Conservation (phyloP, 805 yeast genomes). For the Barnettozyma siamensis region DNA sequence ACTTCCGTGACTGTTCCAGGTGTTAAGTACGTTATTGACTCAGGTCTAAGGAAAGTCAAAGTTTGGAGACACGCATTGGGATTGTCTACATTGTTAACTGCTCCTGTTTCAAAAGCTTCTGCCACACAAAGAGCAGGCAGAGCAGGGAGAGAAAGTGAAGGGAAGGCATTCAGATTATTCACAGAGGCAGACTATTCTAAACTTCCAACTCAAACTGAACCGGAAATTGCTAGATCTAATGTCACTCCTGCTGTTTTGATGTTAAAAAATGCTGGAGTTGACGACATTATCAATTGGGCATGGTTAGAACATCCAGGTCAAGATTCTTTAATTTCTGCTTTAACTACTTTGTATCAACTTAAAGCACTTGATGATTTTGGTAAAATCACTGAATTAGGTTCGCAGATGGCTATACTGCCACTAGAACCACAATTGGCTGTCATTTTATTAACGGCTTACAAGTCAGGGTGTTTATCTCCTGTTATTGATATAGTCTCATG, state of each 20-base stretch:
- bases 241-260: slow-evolving; percentile 79
- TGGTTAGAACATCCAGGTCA: slow-evolving; percentile 92
- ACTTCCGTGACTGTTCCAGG: slow-evolving; percentile 96
- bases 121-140: slow-evolving; percentile 96
- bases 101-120: slow-evolving; percentile 89
- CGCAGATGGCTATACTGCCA: slow-evolving; percentile 82
- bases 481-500: slow-evolving; percentile 91
- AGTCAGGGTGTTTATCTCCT: slow-evolving; percentile 46
- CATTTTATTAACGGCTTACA: slow-evolving; percentile 66
- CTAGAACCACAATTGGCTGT: slow-evolving; percentile 89
- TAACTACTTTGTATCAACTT: slow-evolving; percentile 70
- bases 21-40: slow-evolving; percentile 85
- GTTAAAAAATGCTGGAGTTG: slow-evolving; percentile 75
- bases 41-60: slow-evolving; percentile 88
- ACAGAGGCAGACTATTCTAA: slow-evolving; percentile 63
- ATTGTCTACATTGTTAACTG: slow-evolving; percentile 83
- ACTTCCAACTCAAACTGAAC: slow-evolving; percentile 77
- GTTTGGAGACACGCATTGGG: slow-evolving; percentile 94
- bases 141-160: slow-evolving; percentile 97
- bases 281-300: slow-evolving; percentile 78
- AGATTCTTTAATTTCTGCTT: slow-evolving; percentile 67
- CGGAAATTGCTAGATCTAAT: slow-evolving; percentile 86
- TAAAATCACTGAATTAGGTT: slow-evolving; percentile 71
- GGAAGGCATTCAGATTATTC: slow-evolving; percentile 82
- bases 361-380: slow-evolving; percentile 78